phyloP scores from a whole-genome alignment of 768 basidiomycete species.

The Pleurotus salmoneostramineus region DNA sequence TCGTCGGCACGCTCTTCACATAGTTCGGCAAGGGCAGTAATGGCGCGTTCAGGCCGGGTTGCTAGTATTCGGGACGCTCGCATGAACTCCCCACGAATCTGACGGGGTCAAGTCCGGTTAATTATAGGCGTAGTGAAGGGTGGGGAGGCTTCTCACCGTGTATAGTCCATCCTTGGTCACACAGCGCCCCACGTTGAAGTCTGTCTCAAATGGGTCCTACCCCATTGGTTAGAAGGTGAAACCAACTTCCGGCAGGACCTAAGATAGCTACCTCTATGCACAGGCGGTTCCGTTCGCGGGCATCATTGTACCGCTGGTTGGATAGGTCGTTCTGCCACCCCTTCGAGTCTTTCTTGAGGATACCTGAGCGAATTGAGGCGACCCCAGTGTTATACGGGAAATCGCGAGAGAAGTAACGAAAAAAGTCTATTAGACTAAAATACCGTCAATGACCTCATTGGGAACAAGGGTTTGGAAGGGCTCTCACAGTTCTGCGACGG shows the following conservation, averaged over 20 bases:
- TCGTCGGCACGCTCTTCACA: conserved; percentile 86
- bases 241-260: not conserved
- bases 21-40: conserved; percentile 79
- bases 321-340: conserved; percentile 89
- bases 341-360: conserved; percentile 86
- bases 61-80: conserved; percentile 85
- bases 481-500: conserved; percentile 85
- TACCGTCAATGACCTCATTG: conserved; percentile 9
- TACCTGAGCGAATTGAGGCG: conserved; percentile 84
- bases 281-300: conserved; percentile 87
- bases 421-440: conserved; percentile 90
- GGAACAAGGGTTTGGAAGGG: conserved; percentile 11
- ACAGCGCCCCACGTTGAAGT: conserved; percentile 95
- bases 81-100: conserved; percentile 99
- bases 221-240: not conserved
- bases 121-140: conserved; percentile 3
- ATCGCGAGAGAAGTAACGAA: conserved; percentile 92
- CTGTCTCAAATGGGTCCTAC: conserved; percentile 95
- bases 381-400: conserved; percentile 91
- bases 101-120: conserved; percentile 8
- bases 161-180: conserved; percentile 96
- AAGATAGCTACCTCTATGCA: conserved; percentile 79
- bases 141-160: conserved; percentile 50
- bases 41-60: conserved; percentile 74
- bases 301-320: conserved; percentile 54